Base-by-base conservation (phyloP, 2,329 filamentous ascomycete species). In the Lecanicillium sp. region DNA sequence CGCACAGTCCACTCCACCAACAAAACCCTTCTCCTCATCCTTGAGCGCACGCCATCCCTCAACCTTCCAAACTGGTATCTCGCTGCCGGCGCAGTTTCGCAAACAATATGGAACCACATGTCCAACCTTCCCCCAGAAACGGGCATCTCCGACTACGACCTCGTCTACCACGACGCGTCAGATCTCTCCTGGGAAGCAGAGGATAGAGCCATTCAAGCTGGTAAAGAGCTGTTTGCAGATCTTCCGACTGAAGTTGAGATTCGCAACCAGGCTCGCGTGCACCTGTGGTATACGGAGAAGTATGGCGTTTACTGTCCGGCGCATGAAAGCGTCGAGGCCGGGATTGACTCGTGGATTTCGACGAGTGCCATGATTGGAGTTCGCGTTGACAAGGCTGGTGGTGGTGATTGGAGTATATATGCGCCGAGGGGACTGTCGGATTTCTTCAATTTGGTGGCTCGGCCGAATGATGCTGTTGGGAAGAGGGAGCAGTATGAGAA, bases 41-140 rank as follows among this genome's bases (percentile, higher is more conserved):
- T 60, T 8, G 33, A 44, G 9, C 52, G 53, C 8, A 51, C 53
- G 2, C 40, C 43, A 2, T 42, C 45, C 2, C 50, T 60, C 16
- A 33, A 48, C 13, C 44, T 59, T 8, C 55, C 57, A 1, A 54
- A 56, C 35, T 60, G 57, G 57, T 60, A 60, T 18, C 33, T 60
- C n/a, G 58, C 58, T 2, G 58, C 53, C 2, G 59, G 59, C 19
- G 49, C 56, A 15, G 41, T 61, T 30, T 60, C 59, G 2, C 60
- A 63, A 20, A 61, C 60, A 0, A 56, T 62, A n/a, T 62, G 60
- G 60, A 63, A 63, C 38, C 43, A 48, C 13, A 43, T 57, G 11
- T 54, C 54, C 3, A 33, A 42, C 6, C 43, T 51, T 5, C 47
- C 52, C 3, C 48, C 59, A 0, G 52, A 58, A 7, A 52, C 49